A percentile compares a stretch with the other conserved stretches of the same genome.
Evolutionary conservation across 177 flowering plant genomes (phyloP).

Genomic region (Vitis hybrid): DNA sequence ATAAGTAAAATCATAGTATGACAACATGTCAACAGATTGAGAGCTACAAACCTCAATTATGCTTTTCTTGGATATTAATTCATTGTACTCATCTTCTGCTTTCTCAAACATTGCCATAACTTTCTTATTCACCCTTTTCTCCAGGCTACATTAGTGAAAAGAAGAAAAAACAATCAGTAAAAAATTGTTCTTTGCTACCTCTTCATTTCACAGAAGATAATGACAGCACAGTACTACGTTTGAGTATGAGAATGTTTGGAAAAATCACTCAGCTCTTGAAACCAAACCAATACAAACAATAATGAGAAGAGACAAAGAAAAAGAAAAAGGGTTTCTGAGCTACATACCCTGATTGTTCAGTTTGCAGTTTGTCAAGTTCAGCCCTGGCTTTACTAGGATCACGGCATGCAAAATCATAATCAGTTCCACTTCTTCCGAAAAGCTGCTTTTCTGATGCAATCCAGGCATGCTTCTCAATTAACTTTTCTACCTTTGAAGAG

Average conservation of each 20-base stretch:
- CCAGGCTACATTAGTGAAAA: conserved; percentile 53
- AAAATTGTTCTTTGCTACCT: too few relatives aligned
- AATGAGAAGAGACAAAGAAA: neutral
- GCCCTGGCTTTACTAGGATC: conserved; percentile 78
- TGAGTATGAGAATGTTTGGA: too few relatives aligned
- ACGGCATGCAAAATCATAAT: conserved; percentile 85
- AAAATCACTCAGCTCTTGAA: too few relatives aligned
- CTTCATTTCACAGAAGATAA: too few relatives aligned
- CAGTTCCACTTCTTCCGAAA: conserved; percentile 92
- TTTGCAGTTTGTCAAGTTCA: conserved; percentile 78
- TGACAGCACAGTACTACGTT: too few relatives aligned
- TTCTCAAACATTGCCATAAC: conserved; percentile 99
- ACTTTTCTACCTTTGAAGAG: conserved; percentile 73
- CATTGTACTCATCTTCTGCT: conserved; percentile 98
- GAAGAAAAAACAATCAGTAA: neutral
- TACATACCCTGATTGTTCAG: conserved; percentile 79
- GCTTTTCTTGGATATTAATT: conserved; percentile 84
- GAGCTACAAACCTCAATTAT: conserved; percentile 77
- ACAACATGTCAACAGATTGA: neutral
- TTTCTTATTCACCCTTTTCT: conserved; percentile 98
- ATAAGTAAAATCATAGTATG: conserved; percentile 6
- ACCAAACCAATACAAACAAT: too few relatives aligned
- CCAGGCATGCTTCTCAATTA: conserved; percentile 93
- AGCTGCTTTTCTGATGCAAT: conserved; percentile 86
- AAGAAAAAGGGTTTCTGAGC: conserved; percentile 3